Base-by-base conservation (phyloP, 129 eudicot genomes). In the Deinandra increscens region DNA sequence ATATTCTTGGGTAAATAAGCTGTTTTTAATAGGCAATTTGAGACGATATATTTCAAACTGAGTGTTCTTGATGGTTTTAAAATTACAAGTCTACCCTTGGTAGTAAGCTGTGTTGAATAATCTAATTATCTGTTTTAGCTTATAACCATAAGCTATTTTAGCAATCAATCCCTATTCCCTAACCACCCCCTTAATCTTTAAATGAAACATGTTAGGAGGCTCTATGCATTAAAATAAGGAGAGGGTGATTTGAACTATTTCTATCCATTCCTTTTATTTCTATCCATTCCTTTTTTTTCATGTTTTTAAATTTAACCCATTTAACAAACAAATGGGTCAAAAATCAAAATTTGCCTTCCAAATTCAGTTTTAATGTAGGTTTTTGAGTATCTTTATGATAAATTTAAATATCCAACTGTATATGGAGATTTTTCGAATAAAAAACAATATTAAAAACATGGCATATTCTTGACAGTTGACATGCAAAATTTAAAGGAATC, bases 321-420 rank as follows among this genome's bases (percentile, higher is more conserved):
- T 61, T 34, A 44, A 56, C 19, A 70, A 34, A 9, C 15, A 31
- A 50, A 68, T 3, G 62, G 61, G 62, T n/a, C n/a, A n/a, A n/a
- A n/a, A n/a, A n/a, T 68, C 43, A 37, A 68, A 50, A 46, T n/a
- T 4, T 39, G 55, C 29, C 64, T 58, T 13, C 64, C 44, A 34
- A 34, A 17, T 60, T 60, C 66, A n/a, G 33, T 58, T 59, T 11
- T 71, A n/a, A 44, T 15, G 8, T 26, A 58, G 19, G n/a, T 22
- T 19, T n/a, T 54, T 29, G 38, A 37, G 71, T 50, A 41, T 54
- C 49, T 64, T 23, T 15, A 42, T 14, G 33, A 26, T 66, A 1
- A 42, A 4, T 9, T 66, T 71, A 72, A 29, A 58, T 70, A 12
- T 41, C 38, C 80, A 91, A 96, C 91, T 58, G 2, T 81, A 7